Percentiles rank a stretch among this genome's conserved stretches.
Evolutionary conservation across 2,329 filamentous ascomycete species (phyloP).

Genomic region (Verticillium nonalfalfae): DNA sequence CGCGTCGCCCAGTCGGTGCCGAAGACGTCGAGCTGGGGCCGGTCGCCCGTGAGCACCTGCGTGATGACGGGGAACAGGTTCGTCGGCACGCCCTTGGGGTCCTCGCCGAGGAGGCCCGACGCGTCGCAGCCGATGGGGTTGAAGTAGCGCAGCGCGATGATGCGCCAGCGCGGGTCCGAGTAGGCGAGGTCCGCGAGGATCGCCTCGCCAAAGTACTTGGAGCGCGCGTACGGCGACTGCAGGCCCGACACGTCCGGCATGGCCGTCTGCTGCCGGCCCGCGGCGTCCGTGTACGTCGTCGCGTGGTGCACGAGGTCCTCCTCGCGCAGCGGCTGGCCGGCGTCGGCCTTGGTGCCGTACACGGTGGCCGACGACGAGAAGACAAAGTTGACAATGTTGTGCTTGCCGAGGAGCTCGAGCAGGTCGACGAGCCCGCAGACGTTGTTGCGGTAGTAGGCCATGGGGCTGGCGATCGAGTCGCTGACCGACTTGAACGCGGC

Average conservation of each 20-base stretch:
- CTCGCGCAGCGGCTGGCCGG: constrained; percentile 45
- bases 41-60: constrained; percentile 51
- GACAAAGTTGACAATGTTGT: constrained; percentile 58
- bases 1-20: constrained; percentile 59
- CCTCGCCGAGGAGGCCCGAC: constrained; percentile 57
- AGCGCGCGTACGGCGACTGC: constrained; percentile 59
- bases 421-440: constrained; percentile 58
- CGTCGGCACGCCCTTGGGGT: constrained; percentile 53
- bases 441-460: constrained; percentile 64
- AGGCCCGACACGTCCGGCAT: constrained; percentile 41
- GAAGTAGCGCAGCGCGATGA: constrained; percentile 60
- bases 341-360: constrained; percentile 50
- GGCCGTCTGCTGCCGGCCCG: constrained; percentile 23
- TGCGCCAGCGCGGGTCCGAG: constrained; percentile 55
- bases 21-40: constrained; percentile 51
- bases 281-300: constrained; percentile 33
- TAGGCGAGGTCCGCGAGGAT: constrained; percentile 56
- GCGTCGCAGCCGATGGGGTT: constrained; percentile 62
- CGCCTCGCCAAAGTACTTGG: constrained; percentile 63
- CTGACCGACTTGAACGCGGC: constrained; percentile 61
- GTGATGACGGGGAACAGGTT: constrained; percentile 61
- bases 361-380: constrained; percentile 65
- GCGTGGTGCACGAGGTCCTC: constrained; percentile 48
- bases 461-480: constrained; percentile 53
- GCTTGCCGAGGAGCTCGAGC: constrained; percentile 47